A percentile compares a stretch with the other conserved stretches of the same genome.
Evolutionary conservation across 495 filamentous ascomycete genomes (phyloP).

Genomic region (Penicillium silybi): DNA sequence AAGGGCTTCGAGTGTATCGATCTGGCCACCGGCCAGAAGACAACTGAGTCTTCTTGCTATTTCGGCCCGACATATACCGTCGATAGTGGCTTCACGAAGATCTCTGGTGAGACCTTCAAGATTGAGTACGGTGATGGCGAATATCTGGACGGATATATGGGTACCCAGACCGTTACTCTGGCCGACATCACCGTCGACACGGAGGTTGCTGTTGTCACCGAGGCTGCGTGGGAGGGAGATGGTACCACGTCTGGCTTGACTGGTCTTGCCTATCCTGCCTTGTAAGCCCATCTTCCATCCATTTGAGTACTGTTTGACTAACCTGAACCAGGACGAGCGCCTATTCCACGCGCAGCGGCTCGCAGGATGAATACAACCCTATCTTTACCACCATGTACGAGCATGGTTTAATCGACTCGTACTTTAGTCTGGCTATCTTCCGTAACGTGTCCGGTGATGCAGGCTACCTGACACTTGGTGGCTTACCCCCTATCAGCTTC

Average conservation of each 20-base stretch:
- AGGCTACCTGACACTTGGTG: constrained; percentile 50
- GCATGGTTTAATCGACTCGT: constrained; percentile 44
- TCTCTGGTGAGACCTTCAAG: constrained; percentile 50
- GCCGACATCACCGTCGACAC: constrained; percentile 52
- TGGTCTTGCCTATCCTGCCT: constrained; percentile 53
- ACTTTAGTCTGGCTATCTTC: constrained; percentile 46
- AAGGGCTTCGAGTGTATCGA: constrained; percentile 45
- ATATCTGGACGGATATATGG: constrained; percentile 49
- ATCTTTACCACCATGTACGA: constrained; percentile 56
- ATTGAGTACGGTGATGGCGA: constrained; percentile 56
- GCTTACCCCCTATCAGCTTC: constrained; percentile 39
- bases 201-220: constrained; percentile 46
- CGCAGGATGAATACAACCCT: constrained; percentile 45
- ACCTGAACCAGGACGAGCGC: constrained; percentile 32
- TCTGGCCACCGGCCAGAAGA: constrained; percentile 14
- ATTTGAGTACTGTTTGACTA: background rate
- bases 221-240: constrained; percentile 45
- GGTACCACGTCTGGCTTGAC: constrained; percentile 44
- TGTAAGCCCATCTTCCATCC: constrained; percentile 16
- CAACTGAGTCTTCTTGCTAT: constrained; percentile 36
- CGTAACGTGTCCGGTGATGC: constrained; percentile 24
- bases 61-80: constrained; percentile 46
- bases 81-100: constrained; percentile 30
- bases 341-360: constrained; percentile 24
- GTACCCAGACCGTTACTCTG: constrained; percentile 48